Conservation (phyloP, 192 early-diverging fungal species). For the Mortierella antarctica region DNA sequence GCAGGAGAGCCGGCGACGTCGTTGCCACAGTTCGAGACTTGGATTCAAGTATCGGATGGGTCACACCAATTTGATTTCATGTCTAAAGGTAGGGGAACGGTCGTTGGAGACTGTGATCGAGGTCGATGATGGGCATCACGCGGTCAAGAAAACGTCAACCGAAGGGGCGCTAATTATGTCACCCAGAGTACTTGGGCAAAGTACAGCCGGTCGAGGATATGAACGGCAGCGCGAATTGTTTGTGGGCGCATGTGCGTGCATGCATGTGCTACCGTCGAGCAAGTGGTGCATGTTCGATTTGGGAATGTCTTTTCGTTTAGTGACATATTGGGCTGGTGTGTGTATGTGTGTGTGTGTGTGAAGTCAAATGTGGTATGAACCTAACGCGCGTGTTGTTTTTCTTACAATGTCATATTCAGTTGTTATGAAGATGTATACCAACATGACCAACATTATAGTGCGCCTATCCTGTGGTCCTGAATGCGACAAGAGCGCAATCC, state of each 20-base stretch:
- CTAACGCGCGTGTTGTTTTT: neutral
- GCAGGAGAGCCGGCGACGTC: neutral
- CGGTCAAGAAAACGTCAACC: too few species aligned
- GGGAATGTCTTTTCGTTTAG: neutral
- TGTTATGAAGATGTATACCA: slow-evolving; percentile 72
- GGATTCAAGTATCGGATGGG: slow-evolving; percentile 68
- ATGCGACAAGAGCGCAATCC: slow-evolving; percentile 70
- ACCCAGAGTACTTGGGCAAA: too few species aligned
- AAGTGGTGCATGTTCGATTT: neutral
- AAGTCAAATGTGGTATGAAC: neutral
- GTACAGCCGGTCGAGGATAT: too few species aligned
- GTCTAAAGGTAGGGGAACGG: slow-evolving; percentile 63
- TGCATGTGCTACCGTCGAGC: neutral
- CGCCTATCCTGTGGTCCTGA: slow-evolving; percentile 71
- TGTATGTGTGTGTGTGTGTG: neutral
- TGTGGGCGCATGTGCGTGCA: too few species aligned
- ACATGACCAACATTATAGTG: slow-evolving; percentile 77
- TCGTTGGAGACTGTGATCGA: too few species aligned
- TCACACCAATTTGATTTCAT: slow-evolving; percentile 79
- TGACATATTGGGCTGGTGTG: neutral
- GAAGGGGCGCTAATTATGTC: too few species aligned
- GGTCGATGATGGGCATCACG: too few species aligned
- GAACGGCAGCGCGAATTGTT: too few species aligned
- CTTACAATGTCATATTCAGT: slow-evolving; percentile 27
- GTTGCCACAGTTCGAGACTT: slow-evolving; percentile 63